Conservation (phyloP, 495 filamentous ascomycete species). For the Penicillium flavigenum region DNA sequence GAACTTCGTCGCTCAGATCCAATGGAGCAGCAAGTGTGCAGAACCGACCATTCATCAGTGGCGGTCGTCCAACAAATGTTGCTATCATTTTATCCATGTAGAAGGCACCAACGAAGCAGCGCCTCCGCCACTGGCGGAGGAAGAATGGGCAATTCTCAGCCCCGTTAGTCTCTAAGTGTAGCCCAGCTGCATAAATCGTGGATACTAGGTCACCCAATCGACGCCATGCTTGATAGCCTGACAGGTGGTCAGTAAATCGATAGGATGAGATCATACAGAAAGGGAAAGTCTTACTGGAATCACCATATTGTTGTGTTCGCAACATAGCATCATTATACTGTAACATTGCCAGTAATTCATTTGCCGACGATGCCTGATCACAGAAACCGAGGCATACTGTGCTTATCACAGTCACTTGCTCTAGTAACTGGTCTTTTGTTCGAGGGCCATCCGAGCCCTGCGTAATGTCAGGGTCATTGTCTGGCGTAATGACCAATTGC, state of each 20-base stretch:
- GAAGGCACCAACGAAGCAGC: constrained; percentile 55
- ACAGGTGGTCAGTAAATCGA: constrained; percentile 7
- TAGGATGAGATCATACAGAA: constrained; percentile 2
- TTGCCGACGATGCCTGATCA: constrained; percentile 47
- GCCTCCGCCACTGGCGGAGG: constrained; percentile 49
- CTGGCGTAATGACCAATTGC: constrained; percentile 38
- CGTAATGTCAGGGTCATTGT: constrained; percentile 36
- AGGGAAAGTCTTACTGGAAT: constrained; percentile 45
- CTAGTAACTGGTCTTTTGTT: constrained; percentile 33
- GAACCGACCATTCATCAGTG: constrained; percentile 54
- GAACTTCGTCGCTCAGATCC: constrained; percentile 53
- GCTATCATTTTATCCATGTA: constrained; percentile 51
- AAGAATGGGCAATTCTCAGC: constrained; percentile 50
- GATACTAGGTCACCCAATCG: constrained; percentile 50
- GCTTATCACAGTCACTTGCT: constrained; percentile 42
- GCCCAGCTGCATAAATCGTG: constrained; percentile 56
- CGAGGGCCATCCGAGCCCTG: constrained; percentile 22
- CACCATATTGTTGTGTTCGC: constrained; percentile 49
- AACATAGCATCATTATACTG: constrained; percentile 47
- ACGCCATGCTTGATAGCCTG: constrained; percentile 55
- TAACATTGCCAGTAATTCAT: constrained; percentile 48
- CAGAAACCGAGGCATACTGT: constrained; percentile 47
- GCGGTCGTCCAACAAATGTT: constrained; percentile 58
- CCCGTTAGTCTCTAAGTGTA: constrained; percentile 53
- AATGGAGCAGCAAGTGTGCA: constrained; percentile 55